A percentile compares a stretch with the other conserved stretches of the same genome.
Conservation (phyloP, 1,284 basidiomycete genomes). For the Fomitopsis pinicola region DNA sequence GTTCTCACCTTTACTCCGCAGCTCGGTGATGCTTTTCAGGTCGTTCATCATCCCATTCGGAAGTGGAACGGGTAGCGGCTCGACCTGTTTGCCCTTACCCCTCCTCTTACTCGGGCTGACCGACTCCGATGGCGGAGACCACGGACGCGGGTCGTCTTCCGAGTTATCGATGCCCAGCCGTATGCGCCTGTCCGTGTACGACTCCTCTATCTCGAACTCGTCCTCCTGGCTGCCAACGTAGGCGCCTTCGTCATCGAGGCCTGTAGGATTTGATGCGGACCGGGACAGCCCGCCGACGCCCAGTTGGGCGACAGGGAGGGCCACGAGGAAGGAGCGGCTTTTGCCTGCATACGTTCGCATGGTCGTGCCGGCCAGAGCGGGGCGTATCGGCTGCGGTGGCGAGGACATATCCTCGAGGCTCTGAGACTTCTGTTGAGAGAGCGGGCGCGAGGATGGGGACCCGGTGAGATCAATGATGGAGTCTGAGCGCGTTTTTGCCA, state of each 20-base stretch:
- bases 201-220: constrained; percentile 56
- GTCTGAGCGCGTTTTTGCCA: constrained; percentile 18
- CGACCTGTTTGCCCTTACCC: constrained; percentile 23
- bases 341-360: constrained; percentile 68
- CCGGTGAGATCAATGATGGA: constrained; percentile 15
- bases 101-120: constrained; percentile 29
- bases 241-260: constrained; percentile 18
- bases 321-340: constrained; percentile 71
- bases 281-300: constrained; percentile 18
- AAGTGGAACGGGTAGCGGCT: constrained; percentile 27
- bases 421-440: constrained; percentile 18
- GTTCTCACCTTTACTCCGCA: constrained; percentile 74
- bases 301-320: constrained; percentile 37
- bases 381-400: constrained; percentile 15
- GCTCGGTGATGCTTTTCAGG: constrained; percentile 73
- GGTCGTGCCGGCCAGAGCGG: constrained; percentile 22
- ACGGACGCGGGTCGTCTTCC: constrained; percentile 57
- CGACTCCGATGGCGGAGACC: constrained; percentile 28
- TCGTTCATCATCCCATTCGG: constrained; percentile 64
- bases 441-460: constrained; percentile 12
- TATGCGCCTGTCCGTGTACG: constrained; percentile 60
- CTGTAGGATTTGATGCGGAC: constrained; percentile 13
- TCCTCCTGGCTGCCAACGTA: constrained; percentile 37
- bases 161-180: constrained; percentile 75
- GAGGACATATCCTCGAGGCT: constrained; percentile 18